A percentile compares a stretch with the other conserved stretches of the same genome.
Conservation (phyloP, 2,329 filamentous ascomycete genomes). For the Furcasterigmium furcatum region DNA sequence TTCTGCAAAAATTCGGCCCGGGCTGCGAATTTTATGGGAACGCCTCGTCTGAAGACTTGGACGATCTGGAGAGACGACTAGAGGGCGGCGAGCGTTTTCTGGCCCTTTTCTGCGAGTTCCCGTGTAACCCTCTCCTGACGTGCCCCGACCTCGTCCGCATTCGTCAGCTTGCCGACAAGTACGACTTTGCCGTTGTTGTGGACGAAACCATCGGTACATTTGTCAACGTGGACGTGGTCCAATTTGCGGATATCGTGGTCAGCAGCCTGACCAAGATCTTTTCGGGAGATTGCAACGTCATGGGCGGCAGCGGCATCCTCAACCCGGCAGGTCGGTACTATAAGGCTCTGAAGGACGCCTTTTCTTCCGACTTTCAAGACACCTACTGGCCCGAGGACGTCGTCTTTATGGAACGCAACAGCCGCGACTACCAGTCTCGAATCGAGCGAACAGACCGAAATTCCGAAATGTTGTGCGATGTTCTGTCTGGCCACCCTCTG, state of each 20-base stretch:
- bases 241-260: constrained; percentile 85
- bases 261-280: constrained; percentile 97
- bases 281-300: constrained; percentile 95
- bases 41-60: constrained; percentile 72
- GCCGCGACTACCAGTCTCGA: constrained; percentile 80
- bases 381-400: constrained; percentile 93
- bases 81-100: constrained; percentile 72
- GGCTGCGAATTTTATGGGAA: constrained; percentile 86
- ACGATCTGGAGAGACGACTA: constrained; percentile 75
- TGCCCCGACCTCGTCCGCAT: constrained; percentile 86
- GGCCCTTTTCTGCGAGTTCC: constrained; percentile 91
- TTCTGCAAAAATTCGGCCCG: constrained; percentile 89
- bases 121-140: constrained; percentile 83
- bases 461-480: constrained; percentile 76
- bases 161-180: constrained; percentile 71
- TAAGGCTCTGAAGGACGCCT: constrained; percentile 59
- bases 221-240: constrained; percentile 90
- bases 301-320: constrained; percentile 76
- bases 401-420: constrained; percentile 94
- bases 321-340: constrained; percentile 72
- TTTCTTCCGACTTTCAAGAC: constrained; percentile 71
- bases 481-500: constrained; percentile 56
- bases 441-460: constrained; percentile 84
- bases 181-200: constrained; percentile 85
- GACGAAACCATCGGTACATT: constrained; percentile 98